Evolutionary conservation across 1,284 basidiomycete genomes (phyloP), one percentile per base, ranked within the genome.

Genomic region (Ustilago trichophora): DNA sequence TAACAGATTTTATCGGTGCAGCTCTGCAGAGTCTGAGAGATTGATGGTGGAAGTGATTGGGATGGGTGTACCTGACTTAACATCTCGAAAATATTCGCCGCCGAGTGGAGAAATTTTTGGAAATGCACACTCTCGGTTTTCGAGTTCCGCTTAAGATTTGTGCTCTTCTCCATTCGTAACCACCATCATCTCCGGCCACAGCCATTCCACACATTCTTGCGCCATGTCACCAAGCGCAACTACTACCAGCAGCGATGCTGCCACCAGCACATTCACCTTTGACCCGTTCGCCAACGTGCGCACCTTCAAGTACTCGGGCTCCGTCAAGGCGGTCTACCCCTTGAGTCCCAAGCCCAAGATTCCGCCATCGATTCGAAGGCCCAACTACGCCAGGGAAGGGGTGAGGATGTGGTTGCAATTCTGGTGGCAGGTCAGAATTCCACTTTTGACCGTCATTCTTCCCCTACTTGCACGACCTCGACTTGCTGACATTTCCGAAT

Each of bases 341-440:
- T 60, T 81, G 48, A 68, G 69, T 31, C 72, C 75, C 15, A 78
- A 74, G 55, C 45, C 71, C 40, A 69, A 67, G 58, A 68, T 81
- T 38, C 79, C 79, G 10, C 50, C 70, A 16, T 48, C 60, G 35
- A 78, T 81, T 48, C 59, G 68, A 47, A 62, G 69, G 37, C 79
- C 79, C 31, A 80, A 81, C 51, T 81, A 81, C 64, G 77, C 77
- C 15, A 71, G 77, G 43, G 78, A 81, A 73, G 72, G 71, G 63
- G 77, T 81, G 72, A 64, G 78, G 34, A 56, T 52, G 38, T 62
- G 51, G 58, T 38, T 71, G 31, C 22, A 37, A 16, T 71, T 63
- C 31, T 71, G 68, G 68, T 71, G 68, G 68, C 68, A 71, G 68
- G 68, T 71, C 55, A 71, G 58, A 64, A 59, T 64, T 56, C 59